phyloP scores from a whole-genome alignment of 1,284 basidiomycete species.

The Puccinia novopanici region DNA sequence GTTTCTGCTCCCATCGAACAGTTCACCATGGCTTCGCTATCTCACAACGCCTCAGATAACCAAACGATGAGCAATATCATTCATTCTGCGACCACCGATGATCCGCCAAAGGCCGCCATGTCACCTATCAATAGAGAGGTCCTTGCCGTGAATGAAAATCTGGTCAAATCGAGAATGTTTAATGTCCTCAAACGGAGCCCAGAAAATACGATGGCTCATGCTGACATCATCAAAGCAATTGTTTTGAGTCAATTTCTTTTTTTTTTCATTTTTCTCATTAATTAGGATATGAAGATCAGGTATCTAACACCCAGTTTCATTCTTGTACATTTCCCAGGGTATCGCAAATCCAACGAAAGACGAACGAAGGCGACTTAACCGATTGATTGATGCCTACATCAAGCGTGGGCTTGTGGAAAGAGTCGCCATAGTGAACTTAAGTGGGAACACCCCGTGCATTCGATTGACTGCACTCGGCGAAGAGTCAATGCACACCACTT shows the following conservation, averaged over 20 bases:
- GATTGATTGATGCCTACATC: slow-evolving; percentile 47
- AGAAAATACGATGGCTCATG: slow-evolving; percentile 53
- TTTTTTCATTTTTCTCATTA: not conserved
- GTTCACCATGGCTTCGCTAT: not conserved
- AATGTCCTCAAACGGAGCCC: slow-evolving; percentile 51
- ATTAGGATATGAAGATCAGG: not conserved
- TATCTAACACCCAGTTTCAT: not conserved
- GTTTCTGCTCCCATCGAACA: not conserved
- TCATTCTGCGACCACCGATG: slow-evolving; percentile 9
- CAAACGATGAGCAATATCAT: slow-evolving; percentile 18
- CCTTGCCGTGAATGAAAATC: slow-evolving; percentile 53
- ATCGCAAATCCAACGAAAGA: slow-evolving; percentile 48
- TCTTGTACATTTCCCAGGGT: slow-evolving; percentile 19
- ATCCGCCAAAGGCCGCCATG: slow-evolving; percentile 50
- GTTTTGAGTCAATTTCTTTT: slow-evolving; percentile 49
- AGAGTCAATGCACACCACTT: slow-evolving; percentile 23
- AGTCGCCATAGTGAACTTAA: slow-evolving; percentile 20
- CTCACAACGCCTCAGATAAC: not conserved
- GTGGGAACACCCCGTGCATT: slow-evolving; percentile 49
- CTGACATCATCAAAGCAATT: slow-evolving; percentile 55
- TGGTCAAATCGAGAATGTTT: slow-evolving; percentile 53
- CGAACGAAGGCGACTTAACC: slow-evolving; percentile 45
- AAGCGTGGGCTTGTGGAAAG: slow-evolving; percentile 47
- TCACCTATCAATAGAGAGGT: slow-evolving; percentile 52
- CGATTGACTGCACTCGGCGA: slow-evolving; percentile 37